These are phyloP conservation scores for Mortierella sp. DNA, from an alignment of 371 early-diverging fungal genomes.

Conservation along the genomic window DNA sequence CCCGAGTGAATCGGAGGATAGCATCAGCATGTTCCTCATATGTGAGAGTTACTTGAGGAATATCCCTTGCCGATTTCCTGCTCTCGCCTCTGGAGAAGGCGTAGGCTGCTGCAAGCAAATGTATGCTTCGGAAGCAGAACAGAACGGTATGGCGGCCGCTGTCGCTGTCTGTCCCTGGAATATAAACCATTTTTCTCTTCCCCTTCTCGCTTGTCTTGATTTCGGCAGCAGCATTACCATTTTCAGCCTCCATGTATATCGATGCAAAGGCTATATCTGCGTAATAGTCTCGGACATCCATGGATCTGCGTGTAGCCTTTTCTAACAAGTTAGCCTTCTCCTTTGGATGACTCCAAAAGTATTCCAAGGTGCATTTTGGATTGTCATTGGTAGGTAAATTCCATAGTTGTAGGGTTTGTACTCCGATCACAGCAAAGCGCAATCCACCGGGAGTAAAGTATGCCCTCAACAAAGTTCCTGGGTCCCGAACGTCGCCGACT, in stretches of 20 bases:
- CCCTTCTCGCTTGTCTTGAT: constrained; percentile 22
- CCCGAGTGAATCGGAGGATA: constrained; percentile 38
- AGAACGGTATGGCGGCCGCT: constrained; percentile 24
- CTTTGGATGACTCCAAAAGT: constrained; percentile 39
- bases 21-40: constrained; percentile 50
- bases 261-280: constrained; percentile 4
- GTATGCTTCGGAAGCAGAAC: constrained; percentile 38
- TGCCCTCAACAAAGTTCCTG: constrained; percentile 22
- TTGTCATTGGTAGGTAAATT: constrained; percentile 34
- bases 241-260: constrained; percentile 21
- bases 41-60: constrained; percentile 19
- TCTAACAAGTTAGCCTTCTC: background rate
- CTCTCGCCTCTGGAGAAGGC: constrained; percentile 14
- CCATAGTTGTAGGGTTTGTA: constrained; percentile 47
- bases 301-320: constrained; percentile 5
- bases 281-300: constrained; percentile 33
- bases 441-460: constrained; percentile 38
- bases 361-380: constrained; percentile 31
- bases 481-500: constrained; percentile 18
- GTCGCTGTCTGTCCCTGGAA: constrained; percentile 29
- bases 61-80: constrained; percentile 15
- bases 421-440: constrained; percentile 38
- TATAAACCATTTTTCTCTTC: constrained; percentile 14
- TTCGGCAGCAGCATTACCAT: constrained; percentile 17
- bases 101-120: constrained; percentile 39